Conservation (phyloP, 1,139 yeast species). For the Trichomonascaceae sp. region DNA sequence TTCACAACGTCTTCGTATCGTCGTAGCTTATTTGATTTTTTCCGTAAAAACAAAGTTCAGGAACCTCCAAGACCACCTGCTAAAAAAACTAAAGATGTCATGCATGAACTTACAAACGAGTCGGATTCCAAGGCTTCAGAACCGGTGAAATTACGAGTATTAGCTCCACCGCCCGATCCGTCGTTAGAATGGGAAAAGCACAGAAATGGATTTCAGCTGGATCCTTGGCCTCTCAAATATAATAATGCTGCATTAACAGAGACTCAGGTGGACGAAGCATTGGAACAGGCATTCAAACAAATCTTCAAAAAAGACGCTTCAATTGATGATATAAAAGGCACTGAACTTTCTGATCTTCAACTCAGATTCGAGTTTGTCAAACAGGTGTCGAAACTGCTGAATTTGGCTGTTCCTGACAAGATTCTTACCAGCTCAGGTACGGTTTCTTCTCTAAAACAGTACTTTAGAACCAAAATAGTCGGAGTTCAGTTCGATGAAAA, state of each 20-base stretch:
- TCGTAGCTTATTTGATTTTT: constrained; percentile 20
- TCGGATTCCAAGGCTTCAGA: constrained; percentile 13
- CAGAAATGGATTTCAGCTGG: constrained; percentile 22
- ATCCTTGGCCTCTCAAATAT: constrained; percentile 29
- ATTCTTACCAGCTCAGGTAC: constrained; percentile 47
- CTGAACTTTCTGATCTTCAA: constrained; percentile 40
- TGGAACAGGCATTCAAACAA: constrained; percentile 10
- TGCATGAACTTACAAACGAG: constrained; percentile 20
- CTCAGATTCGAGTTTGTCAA: constrained; percentile 56
- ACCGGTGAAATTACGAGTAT: constrained; percentile 22
- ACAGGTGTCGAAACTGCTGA: constrained; percentile 51
- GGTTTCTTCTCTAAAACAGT: constrained; percentile 42
- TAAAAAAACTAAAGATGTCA: constrained; percentile 21
- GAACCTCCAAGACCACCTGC: constrained; percentile 12
- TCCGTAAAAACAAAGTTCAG: constrained; percentile 18
- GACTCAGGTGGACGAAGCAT: constrained; percentile 19
- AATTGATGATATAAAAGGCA: constrained; percentile 1
- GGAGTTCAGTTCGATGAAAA: constrained; percentile 53
- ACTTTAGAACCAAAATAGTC: constrained; percentile 41
- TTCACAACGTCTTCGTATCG: background rate
- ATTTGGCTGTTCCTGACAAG: constrained; percentile 62
- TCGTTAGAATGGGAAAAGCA: constrained; percentile 20
- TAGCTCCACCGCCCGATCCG: constrained; percentile 26
- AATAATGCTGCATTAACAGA: constrained; percentile 20
- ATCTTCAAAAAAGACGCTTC: constrained; percentile 4